Percentiles rank a stretch among this genome's conserved stretches.
Evolutionary conservation across 2,329 filamentous ascomycete genomes (phyloP).

Genomic region (Calonectria crousiana): DNA sequence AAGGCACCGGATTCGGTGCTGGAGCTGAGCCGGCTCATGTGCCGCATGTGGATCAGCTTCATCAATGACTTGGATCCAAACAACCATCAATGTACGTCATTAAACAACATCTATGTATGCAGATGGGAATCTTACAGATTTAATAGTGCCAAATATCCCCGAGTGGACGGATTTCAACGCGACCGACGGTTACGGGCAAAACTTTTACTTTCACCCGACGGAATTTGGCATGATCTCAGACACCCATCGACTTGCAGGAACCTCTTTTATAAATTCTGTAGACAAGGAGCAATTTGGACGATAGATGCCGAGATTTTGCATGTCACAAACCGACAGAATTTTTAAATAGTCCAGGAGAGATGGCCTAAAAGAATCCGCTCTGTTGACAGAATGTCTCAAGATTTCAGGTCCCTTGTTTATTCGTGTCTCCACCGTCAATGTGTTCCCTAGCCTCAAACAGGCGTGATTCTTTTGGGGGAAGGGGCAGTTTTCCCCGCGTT

Average conservation of each 20-base stretch:
- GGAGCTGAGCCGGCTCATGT: conserved; percentile 56
- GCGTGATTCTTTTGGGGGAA: not conserved
- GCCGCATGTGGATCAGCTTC: conserved; percentile 55
- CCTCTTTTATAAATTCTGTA: conserved; percentile 35
- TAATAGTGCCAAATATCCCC: conserved; percentile 20
- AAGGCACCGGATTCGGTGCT: conserved; percentile 52
- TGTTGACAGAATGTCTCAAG: not conserved
- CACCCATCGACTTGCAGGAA: conserved; percentile 35
- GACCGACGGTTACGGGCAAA: conserved; percentile 35
- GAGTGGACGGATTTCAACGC: conserved; percentile 34
- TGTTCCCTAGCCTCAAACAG: not conserved
- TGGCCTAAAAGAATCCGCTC: not conserved
- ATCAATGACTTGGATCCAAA: conserved; percentile 52
- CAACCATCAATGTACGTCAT: conserved; percentile 33
- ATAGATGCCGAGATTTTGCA: not conserved
- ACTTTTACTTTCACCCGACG: conserved; percentile 39
- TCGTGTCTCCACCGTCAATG: not conserved
- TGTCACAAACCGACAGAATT: not conserved
- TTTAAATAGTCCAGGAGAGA: not conserved
- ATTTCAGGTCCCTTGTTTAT: not conserved
- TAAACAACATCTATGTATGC: accelerated
- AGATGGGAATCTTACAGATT: not conserved
- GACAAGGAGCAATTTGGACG: conserved; percentile 31
- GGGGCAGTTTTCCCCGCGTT: not conserved
- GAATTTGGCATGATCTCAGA: conserved; percentile 29